These are phyloP conservation scores for Globisporangium splendens DNA, from an alignment of 352 stramenopile genomes.

Conservation along the genomic window DNA sequence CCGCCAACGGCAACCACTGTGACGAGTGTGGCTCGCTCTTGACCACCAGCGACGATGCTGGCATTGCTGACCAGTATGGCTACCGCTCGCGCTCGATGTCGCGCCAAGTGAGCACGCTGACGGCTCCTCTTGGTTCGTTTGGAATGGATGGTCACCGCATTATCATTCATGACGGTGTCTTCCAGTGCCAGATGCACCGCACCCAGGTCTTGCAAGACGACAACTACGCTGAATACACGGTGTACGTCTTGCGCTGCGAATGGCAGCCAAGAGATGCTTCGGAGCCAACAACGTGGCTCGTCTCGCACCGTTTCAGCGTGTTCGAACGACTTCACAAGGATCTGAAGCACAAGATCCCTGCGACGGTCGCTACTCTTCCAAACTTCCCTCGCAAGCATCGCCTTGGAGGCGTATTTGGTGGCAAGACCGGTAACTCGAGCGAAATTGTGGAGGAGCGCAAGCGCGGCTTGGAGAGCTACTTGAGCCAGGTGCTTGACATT, in stretches of 20 bases:
- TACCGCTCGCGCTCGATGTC: constrained; percentile 60
- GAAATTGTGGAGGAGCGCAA: constrained; percentile 86
- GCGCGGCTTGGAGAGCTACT: constrained; percentile 73
- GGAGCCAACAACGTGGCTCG: constrained; percentile 57
- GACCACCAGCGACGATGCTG: constrained; percentile 68
- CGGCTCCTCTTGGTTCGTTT: constrained; percentile 72
- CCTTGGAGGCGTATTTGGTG: constrained; percentile 78
- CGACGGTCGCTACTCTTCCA: constrained; percentile 55
- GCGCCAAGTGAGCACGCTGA: constrained; percentile 58
- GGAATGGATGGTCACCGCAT: constrained; percentile 71
- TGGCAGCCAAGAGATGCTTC: constrained; percentile 67
- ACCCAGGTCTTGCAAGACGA: constrained; percentile 86
- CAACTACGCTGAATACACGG: constrained; percentile 88
- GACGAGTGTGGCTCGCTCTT: constrained; percentile 82
- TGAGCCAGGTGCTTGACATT: constrained; percentile 79
- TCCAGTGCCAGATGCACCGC: constrained; percentile 81
- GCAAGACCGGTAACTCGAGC: constrained; percentile 83
- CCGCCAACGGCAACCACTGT: constrained; percentile 85
- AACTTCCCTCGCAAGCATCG: constrained; percentile 82
- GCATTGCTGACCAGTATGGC: constrained; percentile 43
- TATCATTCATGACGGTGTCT: constrained; percentile 83
- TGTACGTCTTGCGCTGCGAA: constrained; percentile 84
- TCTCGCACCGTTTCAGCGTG: constrained; percentile 70
- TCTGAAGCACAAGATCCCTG: constrained; percentile 68
- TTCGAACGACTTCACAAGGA: constrained; percentile 76